These are phyloP conservation scores for Avena insularis DNA, from an alignment of 176 grass and related monocot genomes.

Conservation along the genomic window DNA sequence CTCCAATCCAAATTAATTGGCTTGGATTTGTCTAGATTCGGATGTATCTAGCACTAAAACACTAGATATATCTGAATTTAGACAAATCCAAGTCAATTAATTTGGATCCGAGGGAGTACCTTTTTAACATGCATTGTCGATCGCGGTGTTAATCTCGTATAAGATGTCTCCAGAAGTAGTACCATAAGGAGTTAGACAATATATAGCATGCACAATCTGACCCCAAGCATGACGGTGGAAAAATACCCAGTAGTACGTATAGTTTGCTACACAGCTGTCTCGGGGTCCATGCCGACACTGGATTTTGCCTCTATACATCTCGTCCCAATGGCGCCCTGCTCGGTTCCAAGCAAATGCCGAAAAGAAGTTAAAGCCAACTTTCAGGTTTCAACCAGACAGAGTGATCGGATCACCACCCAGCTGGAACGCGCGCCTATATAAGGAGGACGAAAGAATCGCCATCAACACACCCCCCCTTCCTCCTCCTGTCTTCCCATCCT, in stretches of 20 bases:
- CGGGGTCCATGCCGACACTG: not conserved
- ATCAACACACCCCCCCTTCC: not conserved
- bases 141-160: not conserved
- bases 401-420: not conserved
- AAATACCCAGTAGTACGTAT: not conserved
- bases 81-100: no score
- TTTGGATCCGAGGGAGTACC: no score
- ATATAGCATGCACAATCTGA: not conserved
- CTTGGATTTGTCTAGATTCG: no score
- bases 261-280: not conserved
- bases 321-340: not conserved
- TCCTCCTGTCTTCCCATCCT: not conserved
- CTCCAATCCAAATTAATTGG: no score
- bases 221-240: not conserved
- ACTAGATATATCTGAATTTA: no score
- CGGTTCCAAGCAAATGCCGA: not conserved
- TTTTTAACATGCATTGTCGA: no score
- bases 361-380: slow-evolving; percentile 6
- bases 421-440: not conserved
- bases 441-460: not conserved
- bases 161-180: not conserved
- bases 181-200: not conserved
- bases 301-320: not conserved
- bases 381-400: not conserved
- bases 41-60: no score